A percentile compares a stretch with the other conserved stretches of the same genome.
Evolutionary conservation across 306 rosid genomes (phyloP).

Genomic region (Prunus dulcis): DNA sequence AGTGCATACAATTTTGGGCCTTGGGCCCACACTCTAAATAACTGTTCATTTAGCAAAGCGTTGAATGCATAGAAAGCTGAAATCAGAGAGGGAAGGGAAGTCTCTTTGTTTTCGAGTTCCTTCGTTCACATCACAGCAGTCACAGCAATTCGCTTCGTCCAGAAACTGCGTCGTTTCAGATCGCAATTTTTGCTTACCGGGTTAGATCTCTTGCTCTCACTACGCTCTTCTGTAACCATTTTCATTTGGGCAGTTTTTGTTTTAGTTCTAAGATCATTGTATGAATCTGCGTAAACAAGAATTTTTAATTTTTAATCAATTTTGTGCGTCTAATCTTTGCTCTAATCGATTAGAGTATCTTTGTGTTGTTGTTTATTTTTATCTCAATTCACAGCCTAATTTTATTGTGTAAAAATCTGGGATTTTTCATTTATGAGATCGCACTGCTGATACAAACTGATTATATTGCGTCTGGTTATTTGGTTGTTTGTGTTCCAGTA

Average conservation of each 20-base stretch:
- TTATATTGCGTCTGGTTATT: background rate
- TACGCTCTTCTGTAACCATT: background rate
- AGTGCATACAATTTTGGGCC: background rate
- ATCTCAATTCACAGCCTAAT: background rate
- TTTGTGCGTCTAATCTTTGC: background rate
- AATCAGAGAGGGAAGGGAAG: background rate
- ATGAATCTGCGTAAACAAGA: background rate
- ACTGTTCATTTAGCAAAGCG: background rate
- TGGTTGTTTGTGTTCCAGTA: background rate
- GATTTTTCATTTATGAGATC: background rate
- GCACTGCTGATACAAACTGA: background rate
- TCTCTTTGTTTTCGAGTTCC: background rate
- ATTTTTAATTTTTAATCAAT: too few species aligned
- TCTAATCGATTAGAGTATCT: background rate
- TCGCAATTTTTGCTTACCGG: background rate
- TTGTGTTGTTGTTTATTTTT: too few species aligned
- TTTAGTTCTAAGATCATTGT: background rate
- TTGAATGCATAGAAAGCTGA: background rate
- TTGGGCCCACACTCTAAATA: background rate
- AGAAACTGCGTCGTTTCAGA: constrained; percentile 6
- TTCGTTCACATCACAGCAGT: background rate
- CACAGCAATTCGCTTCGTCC: background rate
- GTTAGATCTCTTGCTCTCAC: background rate
- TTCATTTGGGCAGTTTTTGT: background rate
- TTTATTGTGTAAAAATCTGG: background rate